Evolutionary conservation across 2,329 filamentous ascomycete species (phyloP), one percentile per base, ranked within the genome.

Genomic region (Piedraia hortae): DNA sequence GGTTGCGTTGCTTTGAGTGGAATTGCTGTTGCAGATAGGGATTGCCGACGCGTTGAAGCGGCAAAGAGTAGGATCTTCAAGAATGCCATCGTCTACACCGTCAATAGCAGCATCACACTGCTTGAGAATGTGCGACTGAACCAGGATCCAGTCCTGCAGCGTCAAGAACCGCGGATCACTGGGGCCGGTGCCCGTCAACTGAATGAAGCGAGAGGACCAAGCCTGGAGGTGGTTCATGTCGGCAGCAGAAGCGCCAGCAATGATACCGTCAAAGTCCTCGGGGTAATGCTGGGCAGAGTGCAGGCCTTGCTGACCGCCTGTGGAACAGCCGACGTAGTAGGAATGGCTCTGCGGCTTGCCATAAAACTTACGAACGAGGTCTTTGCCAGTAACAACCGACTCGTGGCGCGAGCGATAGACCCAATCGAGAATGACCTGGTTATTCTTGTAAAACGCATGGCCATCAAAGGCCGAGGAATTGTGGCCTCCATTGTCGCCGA

Each of bases 101-200:
- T 59, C 56, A 4, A 55, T 37, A 3, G 32, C 32, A 38, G 43
- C 47, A 29, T 59, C 55, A 32, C 56, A 60, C 32, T 59, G 53
- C 7, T 42, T 39, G 14, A 59, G 28, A 16, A 54, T 40, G 21
- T 49, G 46, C 9, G 38, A 28, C 25, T 53, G 45, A 10, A 55
- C 48, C 1, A 41, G 34, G 7, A 37, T 30, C 52, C 51, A 56
- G 14, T 47, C 27, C 8, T 34, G 27, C 15, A 28, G 10, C 1
- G 44, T 41, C 12, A 55, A 38, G 29, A 50, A 54, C n/a, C n/a
- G n/a, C 36, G 46, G 14, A 42, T 49, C 36, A 4, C 32, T 48
- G 25, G 30, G 35, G 26, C 31, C 46, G 15, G 28, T 41, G 9
- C 48, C 47, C 4, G 46, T 50, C 20, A 48, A 38, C 6, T 43